A percentile compares a stretch with the other conserved stretches of the same genome.
Evolutionary conservation across 75 land plant species (phyloP).

Genomic region (Pinus tabuliformis): DNA sequence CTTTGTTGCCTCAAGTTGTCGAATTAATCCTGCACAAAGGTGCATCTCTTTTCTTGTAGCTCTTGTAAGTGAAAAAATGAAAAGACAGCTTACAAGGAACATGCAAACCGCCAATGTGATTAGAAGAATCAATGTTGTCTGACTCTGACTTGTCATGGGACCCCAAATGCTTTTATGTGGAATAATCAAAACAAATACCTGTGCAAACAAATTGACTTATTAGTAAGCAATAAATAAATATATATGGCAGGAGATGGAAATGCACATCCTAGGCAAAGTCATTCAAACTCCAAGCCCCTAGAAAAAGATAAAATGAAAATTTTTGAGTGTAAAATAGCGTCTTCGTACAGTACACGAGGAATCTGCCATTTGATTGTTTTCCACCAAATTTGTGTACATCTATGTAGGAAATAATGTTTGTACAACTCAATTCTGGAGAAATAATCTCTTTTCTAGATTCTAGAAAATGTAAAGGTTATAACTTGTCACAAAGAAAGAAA

Average conservation of each 20-base stretch:
- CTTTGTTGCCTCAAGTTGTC: slow-evolving; percentile 69
- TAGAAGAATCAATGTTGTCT: slow-evolving; percentile 20
- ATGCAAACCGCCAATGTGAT: slow-evolving; percentile 12
- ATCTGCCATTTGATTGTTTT: background rate
- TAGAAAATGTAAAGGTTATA: background rate
- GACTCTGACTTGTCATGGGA: slow-evolving; percentile 16
- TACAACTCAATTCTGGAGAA: background rate
- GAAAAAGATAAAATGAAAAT: background rate
- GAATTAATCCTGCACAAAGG: slow-evolving; percentile 38
- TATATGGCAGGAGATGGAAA: background rate
- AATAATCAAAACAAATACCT: slow-evolving; percentile 44
- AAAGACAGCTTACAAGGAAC: slow-evolving; percentile 16
- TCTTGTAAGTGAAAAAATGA: slow-evolving; percentile 23
- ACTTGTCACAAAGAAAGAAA: background rate
- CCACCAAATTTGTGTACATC: too few relatives aligned
- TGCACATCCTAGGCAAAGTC: background rate
- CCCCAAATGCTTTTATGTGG: slow-evolving; percentile 27
- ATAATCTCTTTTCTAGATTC: background rate
- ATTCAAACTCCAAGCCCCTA: background rate
- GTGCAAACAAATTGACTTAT: slow-evolving; percentile 3
- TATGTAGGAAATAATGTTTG: slow-evolving; percentile 3
- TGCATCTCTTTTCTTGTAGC: slow-evolving; percentile 35
- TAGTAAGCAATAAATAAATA: background rate
- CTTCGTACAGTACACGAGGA: background rate
- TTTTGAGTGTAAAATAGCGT: background rate